phyloP scores from a whole-genome alignment of 148 eudicot genomes.

The Bassia scoparia region DNA sequence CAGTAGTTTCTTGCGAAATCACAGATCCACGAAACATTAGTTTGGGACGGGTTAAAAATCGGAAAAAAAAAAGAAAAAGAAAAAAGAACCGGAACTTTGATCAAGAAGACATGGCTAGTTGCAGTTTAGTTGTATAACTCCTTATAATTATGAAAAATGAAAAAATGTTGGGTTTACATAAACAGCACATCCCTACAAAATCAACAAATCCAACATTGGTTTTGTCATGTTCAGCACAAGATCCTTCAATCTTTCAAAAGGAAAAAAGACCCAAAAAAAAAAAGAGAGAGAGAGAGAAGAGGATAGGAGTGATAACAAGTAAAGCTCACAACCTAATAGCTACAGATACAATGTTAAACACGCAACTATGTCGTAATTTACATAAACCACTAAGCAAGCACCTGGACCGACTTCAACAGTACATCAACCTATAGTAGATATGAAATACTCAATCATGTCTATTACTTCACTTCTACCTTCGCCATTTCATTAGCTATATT shows the following conservation, averaged over 20 bases:
- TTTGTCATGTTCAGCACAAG: conserved; percentile 7
- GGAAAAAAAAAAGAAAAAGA: too few relatives aligned
- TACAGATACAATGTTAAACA: conserved; percentile 17
- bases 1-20: too few relatives aligned
- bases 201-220: not conserved
- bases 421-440: not conserved
- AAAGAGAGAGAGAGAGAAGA: too few relatives aligned
- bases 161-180: not conserved
- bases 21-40: too few relatives aligned
- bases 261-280: too few relatives aligned
- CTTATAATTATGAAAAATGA: too few relatives aligned
- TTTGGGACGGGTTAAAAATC: too few relatives aligned
- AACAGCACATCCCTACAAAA: not conserved
- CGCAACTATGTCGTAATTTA: conserved; percentile 17
- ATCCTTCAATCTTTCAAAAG: not conserved
- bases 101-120: too few relatives aligned
- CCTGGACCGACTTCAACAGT: too few relatives aligned
- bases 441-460: not conserved
- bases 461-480: conserved; percentile 4
- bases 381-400: conserved; percentile 12
- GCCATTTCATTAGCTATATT: too few relatives aligned
- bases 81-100: too few relatives aligned
- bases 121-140: too few relatives aligned
- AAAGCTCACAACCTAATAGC: conserved; percentile 5
- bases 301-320: not conserved